A percentile compares a stretch with the other conserved stretches of the same genome.
Conservation (phyloP, 2,329 filamentous ascomycete species). For the Sarocladium oryzae region DNA sequence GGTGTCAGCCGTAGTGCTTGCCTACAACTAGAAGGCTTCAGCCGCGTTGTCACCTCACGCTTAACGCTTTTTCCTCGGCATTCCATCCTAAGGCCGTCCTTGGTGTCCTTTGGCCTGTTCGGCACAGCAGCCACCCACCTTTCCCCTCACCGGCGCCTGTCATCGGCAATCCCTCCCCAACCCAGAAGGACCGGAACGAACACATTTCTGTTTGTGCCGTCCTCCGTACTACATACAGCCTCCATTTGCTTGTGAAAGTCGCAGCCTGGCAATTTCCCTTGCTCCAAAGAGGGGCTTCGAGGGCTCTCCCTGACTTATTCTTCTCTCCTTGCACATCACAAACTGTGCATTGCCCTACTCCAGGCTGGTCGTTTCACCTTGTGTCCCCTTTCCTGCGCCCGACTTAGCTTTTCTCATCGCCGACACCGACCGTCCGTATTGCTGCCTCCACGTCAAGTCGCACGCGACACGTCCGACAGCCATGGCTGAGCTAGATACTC, state of each 20-base stretch:
- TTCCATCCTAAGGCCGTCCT: not conserved
- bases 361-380: not conserved
- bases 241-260: not conserved
- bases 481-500: constrained; percentile 94
- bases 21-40: too few species aligned
- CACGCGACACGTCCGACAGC: not conserved
- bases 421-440: too few species aligned
- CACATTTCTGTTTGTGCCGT: not conserved
- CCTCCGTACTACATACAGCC: not conserved
- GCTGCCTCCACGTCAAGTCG: constrained; percentile 1
- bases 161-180: constrained; percentile 4
- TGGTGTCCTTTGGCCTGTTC: not conserved
- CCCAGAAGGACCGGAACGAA: not conserved
- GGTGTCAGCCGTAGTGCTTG: too few species aligned
- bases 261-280: not conserved
- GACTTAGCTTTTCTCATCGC: too few species aligned
- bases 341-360: not conserved
- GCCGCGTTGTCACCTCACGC: too few species aligned
- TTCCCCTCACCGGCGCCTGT: constrained; percentile 5
- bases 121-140: not conserved
- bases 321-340: not conserved
- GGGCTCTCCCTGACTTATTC: not conserved
- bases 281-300: not conserved
- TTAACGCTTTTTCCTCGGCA: too few species aligned
- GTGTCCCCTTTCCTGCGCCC: too few species aligned